Percentiles rank a stretch among this genome's conserved stretches.
Conservation (phyloP, 352 stramenopile genomes). For the Phytophthora kernoviae region DNA sequence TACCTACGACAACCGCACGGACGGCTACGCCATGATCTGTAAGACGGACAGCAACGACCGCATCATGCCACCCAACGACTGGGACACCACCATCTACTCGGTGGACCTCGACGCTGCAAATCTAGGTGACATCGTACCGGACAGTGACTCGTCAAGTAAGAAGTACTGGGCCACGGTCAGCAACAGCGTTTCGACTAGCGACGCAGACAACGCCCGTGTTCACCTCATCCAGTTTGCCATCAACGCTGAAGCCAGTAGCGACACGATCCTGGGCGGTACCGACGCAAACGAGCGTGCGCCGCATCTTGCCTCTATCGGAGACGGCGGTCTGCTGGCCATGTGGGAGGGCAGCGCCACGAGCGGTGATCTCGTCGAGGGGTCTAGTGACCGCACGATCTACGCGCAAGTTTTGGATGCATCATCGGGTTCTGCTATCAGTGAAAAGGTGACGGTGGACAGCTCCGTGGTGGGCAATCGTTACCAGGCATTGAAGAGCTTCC, state of each 20-base stretch:
- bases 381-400: conserved; percentile 35
- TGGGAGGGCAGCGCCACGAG: conserved; percentile 40
- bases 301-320: conserved; percentile 38
- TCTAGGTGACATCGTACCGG: conserved; percentile 49
- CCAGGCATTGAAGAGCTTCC: conserved; percentile 47
- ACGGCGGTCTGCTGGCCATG: conserved; percentile 33
- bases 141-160: conserved; percentile 17
- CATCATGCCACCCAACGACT: conserved; percentile 50
- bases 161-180: conserved; percentile 58
- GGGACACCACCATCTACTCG: conserved; percentile 46
- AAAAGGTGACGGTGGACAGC: conserved; percentile 31
- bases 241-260: conserved; percentile 40
- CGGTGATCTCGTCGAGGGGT: conserved; percentile 23
- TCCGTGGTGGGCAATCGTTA: conserved; percentile 48
- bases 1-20: conserved; percentile 40
- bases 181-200: conserved; percentile 24
- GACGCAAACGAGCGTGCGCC: conserved; percentile 47
- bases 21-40: conserved; percentile 48
- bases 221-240: conserved; percentile 55
- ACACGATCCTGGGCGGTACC: conserved; percentile 42
- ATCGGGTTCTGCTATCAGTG: conserved; percentile 37
- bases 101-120: conserved; percentile 47
- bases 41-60: conserved; percentile 64
- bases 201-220: conserved; percentile 37
- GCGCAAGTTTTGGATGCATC: conserved; percentile 38